Percentiles rank a stretch among this genome's conserved stretches.
These are phyloP conservation scores for Talaromyces sp. DNA, from an alignment of 2,329 filamentous ascomycete genomes.

Conservation along the genomic window DNA sequence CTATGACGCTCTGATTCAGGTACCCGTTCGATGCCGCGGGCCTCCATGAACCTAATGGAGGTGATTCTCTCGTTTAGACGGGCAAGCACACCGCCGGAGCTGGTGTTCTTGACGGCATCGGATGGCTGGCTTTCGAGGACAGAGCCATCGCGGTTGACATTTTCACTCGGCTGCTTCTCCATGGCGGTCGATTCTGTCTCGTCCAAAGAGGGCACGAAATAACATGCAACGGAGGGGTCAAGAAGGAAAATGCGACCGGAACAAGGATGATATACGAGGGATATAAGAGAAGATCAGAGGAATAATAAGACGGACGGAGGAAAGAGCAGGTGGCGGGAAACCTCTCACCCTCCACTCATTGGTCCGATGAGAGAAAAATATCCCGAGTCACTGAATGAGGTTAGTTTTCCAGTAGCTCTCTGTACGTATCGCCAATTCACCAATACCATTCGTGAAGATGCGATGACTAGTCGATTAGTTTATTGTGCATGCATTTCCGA, in stretches of 20 bases:
- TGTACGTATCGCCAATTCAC: not conserved
- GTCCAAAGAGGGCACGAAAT: not conserved
- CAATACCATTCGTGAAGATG: too few relatives aligned
- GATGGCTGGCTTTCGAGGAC: slow-evolving; percentile 11
- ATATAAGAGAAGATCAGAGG: not conserved
- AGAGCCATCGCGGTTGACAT: not conserved
- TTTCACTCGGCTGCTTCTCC: slow-evolving; percentile 9
- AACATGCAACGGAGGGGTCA: not conserved
- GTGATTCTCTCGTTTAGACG: slow-evolving; percentile 16
- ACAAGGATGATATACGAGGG: not conserved
- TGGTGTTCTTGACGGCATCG: not conserved
- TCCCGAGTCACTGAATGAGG: not conserved
- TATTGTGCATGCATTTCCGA: not conserved
- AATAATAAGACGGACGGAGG: not conserved
- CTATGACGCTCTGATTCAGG: slow-evolving; percentile 17
- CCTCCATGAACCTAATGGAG: slow-evolving; percentile 15
- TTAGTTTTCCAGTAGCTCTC: not conserved
- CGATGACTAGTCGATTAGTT: not conserved
- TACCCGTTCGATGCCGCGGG: slow-evolving; percentile 20
- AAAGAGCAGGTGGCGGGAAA: not conserved
- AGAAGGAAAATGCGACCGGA: not conserved
- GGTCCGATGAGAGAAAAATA: not conserved
- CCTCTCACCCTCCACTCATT: not conserved
- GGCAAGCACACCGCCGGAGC: not conserved
- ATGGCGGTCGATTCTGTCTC: not conserved